Conservation (phyloP, 129 eudicot species). For the Smallanthus sonchifolius region DNA sequence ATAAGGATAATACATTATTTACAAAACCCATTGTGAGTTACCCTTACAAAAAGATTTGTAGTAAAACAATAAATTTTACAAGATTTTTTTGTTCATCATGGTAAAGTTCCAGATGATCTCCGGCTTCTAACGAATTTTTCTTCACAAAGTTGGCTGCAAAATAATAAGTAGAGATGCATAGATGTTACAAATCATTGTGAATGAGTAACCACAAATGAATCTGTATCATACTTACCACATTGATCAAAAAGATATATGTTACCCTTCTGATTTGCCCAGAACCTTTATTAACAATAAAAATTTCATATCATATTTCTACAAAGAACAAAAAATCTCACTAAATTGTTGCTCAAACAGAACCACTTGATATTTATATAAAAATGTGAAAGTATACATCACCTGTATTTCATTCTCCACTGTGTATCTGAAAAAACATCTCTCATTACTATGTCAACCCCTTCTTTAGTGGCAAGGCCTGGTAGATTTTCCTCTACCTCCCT, state of each 20-base stretch:
- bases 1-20: too few relatives aligned
- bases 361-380: not conserved
- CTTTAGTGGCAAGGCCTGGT: slow-evolving; percentile 19
- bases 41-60: not conserved
- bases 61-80: not conserved
- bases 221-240: slow-evolving; percentile 16
- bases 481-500: slow-evolving; percentile 26
- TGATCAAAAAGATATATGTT: slow-evolving; percentile 21
- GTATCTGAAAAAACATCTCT: slow-evolving; percentile 7
- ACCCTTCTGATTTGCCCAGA: slow-evolving; percentile 27
- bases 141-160: slow-evolving; percentile 16
- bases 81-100: slow-evolving; percentile 21
- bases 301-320: not conserved
- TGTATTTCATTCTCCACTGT: slow-evolving; percentile 19
- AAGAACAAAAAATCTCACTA: not conserved
- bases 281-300: slow-evolving; percentile 15
- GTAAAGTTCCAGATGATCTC: slow-evolving; percentile 23
- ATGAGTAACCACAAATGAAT: not conserved
- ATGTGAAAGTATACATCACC: not conserved
- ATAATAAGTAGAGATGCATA: not conserved
- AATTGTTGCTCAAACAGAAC: not conserved
- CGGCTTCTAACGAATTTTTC: slow-evolving; percentile 10
- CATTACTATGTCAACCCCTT: slow-evolving; percentile 15
- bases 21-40: too few relatives aligned
- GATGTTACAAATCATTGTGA: not conserved